phyloP scores from a whole-genome alignment of 2,329 filamentous ascomycete genomes.

The Trichoderma sp. region DNA sequence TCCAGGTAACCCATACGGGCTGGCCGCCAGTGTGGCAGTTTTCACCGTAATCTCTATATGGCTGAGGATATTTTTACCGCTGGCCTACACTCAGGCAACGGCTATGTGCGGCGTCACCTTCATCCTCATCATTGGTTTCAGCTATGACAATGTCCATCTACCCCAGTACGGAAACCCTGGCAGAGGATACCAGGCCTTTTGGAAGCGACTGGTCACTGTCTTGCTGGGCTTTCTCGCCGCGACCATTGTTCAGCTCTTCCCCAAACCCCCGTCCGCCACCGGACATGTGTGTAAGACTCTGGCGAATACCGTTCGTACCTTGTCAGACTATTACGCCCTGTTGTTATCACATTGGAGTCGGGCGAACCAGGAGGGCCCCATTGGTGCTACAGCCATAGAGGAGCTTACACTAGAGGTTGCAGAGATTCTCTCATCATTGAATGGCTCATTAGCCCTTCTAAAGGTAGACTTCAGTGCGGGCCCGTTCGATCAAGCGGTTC shows the following conservation, averaged over 20 bases:
- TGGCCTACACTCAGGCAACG: slow-evolving; percentile 31
- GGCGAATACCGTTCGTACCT: slow-evolving; percentile 43
- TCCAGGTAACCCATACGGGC: slow-evolving; percentile 50
- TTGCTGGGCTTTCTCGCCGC: slow-evolving; percentile 47
- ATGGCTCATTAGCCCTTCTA: slow-evolving; percentile 31
- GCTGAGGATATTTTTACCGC: slow-evolving; percentile 38
- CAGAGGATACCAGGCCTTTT: slow-evolving; percentile 50
- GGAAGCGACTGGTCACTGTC: slow-evolving; percentile 47
- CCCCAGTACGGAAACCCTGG: slow-evolving; percentile 48
- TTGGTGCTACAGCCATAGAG: slow-evolving; percentile 36
- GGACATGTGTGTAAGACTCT: slow-evolving; percentile 47
- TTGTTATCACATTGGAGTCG: slow-evolving; percentile 47
- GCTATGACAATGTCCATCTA: slow-evolving; percentile 47
- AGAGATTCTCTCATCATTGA: slow-evolving; percentile 32
- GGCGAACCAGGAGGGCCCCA: slow-evolving; percentile 29
- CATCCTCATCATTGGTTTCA: slow-evolving; percentile 48
- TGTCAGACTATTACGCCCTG: slow-evolving; percentile 52
- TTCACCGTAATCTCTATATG: slow-evolving; percentile 39
- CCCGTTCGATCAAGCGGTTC: slow-evolving; percentile 35
- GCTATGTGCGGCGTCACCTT: slow-evolving; percentile 43
- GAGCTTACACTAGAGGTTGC: slow-evolving; percentile 34
- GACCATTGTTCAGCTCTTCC: slow-evolving; percentile 48
- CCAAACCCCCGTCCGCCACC: slow-evolving; percentile 48
- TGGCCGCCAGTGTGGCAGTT: slow-evolving; percentile 47
- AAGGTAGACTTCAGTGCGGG: slow-evolving; percentile 35